phyloP scores from a whole-genome alignment of 2,329 filamentous ascomycete species.

The Coleophoma cylindrospora region DNA sequence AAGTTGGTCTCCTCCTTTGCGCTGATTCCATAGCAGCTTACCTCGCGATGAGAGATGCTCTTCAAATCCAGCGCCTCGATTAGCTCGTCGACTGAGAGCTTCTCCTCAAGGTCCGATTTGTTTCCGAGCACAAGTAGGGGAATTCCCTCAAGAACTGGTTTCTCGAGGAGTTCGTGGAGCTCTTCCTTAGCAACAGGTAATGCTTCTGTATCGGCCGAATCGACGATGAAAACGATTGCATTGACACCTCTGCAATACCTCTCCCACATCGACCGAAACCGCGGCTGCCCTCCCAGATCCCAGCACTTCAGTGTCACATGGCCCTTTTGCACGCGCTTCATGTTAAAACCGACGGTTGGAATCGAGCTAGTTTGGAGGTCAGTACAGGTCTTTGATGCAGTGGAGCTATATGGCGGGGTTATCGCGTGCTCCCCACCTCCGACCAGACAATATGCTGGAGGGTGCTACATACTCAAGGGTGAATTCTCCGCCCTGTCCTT shows the following conservation, averaged over 20 bases:
- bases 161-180: constrained; percentile 81
- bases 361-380: constrained; percentile 68
- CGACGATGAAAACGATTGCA: constrained; percentile 97
- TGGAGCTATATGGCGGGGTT: neutral
- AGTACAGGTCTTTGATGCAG: constrained; percentile 21
- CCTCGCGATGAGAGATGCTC: constrained; percentile 83
- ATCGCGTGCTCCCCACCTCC: constrained; percentile 6
- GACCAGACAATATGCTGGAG: neutral
- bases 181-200: constrained; percentile 86
- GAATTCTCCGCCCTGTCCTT: constrained; percentile 85
- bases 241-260: constrained; percentile 96
- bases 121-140: constrained; percentile 92
- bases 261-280: constrained; percentile 99
- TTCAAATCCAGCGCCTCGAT: constrained; percentile 92
- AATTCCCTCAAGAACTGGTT: constrained; percentile 80
- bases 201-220: constrained; percentile 80
- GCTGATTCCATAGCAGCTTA: constrained; percentile 98
- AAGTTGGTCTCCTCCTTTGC: constrained; percentile 99
- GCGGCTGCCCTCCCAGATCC: constrained; percentile 95
- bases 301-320: constrained; percentile 99
- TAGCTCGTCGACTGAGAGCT: constrained; percentile 87
- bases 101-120: constrained; percentile 92
- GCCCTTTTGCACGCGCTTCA: constrained; percentile 95
- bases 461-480: constrained; percentile 81
- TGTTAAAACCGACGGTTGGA: constrained; percentile 97